A percentile compares a stretch with the other conserved stretches of the same genome.
Evolutionary conservation across 306 rosid genomes (phyloP).

Genomic region (Sophora flavescens): DNA sequence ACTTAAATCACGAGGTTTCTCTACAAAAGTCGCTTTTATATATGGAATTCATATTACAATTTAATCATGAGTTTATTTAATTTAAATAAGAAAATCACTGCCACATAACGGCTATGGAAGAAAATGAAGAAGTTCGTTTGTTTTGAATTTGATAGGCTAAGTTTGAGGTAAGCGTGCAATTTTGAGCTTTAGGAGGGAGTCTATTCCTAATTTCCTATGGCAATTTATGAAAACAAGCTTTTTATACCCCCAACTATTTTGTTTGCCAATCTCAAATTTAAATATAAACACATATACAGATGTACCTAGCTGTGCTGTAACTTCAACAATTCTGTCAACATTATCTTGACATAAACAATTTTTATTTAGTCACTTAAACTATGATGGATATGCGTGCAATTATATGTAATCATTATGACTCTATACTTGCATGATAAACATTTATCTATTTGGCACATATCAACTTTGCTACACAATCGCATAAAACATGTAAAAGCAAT

Average conservation of each 20-base stretch:
- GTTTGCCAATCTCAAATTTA: conserved; percentile 23
- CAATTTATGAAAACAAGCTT: conserved; percentile 5
- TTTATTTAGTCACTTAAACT: not conserved
- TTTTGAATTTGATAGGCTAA: conserved; percentile 15
- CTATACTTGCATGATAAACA: not conserved
- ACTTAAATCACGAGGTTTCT: no score
- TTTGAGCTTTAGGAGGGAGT: conserved; percentile 17
- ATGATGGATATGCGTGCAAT: not conserved
- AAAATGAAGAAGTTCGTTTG: not conserved
- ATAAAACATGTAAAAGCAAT: not conserved
- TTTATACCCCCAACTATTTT: not conserved
- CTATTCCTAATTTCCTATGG: conserved; percentile 52
- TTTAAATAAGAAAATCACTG: not conserved
- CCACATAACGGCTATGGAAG: not conserved
- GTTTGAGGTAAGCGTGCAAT: not conserved
- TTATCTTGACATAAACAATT: not conserved
- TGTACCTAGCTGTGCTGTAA: not conserved
- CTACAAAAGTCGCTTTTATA: no score
- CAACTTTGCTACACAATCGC: not conserved
- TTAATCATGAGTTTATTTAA: not conserved
- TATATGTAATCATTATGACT: not conserved
- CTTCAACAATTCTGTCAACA: not conserved
- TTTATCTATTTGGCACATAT: not conserved
- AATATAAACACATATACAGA: not conserved
- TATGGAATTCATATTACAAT: not conserved